A percentile compares a stretch with the other conserved stretches of the same genome.
Conservation (phyloP, 441 rosid genomes). For the Eutrema salsugineum region DNA sequence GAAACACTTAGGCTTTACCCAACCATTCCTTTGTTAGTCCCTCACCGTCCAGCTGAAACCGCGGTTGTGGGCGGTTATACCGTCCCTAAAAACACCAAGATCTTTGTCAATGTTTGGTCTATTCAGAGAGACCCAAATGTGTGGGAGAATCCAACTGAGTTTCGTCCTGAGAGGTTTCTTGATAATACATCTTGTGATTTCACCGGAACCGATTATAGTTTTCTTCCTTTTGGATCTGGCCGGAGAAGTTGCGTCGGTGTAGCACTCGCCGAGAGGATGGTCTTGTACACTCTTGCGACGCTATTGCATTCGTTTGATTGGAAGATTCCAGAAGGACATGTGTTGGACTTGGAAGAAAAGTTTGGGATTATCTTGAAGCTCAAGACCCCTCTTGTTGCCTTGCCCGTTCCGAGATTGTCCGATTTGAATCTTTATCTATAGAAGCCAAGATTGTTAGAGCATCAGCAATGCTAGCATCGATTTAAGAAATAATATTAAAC, state of each 20-base stretch:
- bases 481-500: too few species aligned
- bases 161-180: constrained; percentile 42
- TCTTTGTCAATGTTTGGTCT: constrained; percentile 45
- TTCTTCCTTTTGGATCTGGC: constrained; percentile 56
- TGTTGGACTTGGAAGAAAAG: constrained; percentile 42
- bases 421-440: constrained; percentile 12
- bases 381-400: constrained; percentile 42
- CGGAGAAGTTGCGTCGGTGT: constrained; percentile 47
- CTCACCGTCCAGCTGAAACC: constrained; percentile 33
- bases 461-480: too few species aligned
- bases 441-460: neutral
- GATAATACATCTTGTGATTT: constrained; percentile 30
- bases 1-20: constrained; percentile 49
- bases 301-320: constrained; percentile 49
- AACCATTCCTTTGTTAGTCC: constrained; percentile 36
- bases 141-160: constrained; percentile 43
- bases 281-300: constrained; percentile 37
- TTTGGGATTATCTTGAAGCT: constrained; percentile 68
- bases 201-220: constrained; percentile 37
- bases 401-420: constrained; percentile 49
- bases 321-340: constrained; percentile 29
- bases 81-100: constrained; percentile 34
- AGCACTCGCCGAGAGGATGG: constrained; percentile 51
- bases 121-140: constrained; percentile 41
- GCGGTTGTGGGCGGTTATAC: constrained; percentile 31